Conservation (phyloP, 495 filamentous ascomycete genomes). For the Poronia punctata region DNA sequence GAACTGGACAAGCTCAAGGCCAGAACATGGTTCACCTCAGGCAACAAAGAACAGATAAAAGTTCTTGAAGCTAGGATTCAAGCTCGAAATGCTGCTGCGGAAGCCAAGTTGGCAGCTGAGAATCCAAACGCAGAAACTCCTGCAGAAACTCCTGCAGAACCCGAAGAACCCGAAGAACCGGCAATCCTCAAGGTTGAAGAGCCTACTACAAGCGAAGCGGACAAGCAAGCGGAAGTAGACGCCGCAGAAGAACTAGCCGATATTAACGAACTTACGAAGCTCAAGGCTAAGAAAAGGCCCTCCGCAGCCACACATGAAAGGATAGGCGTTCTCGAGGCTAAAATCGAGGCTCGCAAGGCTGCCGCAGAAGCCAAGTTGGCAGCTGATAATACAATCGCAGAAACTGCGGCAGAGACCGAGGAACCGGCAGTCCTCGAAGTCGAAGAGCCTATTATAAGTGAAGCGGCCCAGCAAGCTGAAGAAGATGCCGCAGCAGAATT, state of each 20-base stretch:
- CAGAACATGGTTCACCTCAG: conserved; percentile 16
- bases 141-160: conserved; percentile 11
- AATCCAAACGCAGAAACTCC: neutral
- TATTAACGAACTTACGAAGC: conserved; percentile 9
- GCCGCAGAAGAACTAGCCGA: conserved; percentile 25
- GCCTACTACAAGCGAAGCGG: too few relatives aligned
- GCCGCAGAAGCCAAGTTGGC: neutral
- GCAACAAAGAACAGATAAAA: conserved; percentile 29
- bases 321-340: conserved; percentile 31
- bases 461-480: too few relatives aligned
- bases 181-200: conserved; percentile 19
- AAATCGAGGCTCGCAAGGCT: conserved; percentile 19
- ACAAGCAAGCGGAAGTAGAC: conserved; percentile 20
- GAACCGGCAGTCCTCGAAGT: conserved; percentile 19
- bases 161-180: conserved; percentile 28
- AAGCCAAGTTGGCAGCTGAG: neutral
- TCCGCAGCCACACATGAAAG: conserved; percentile 27
- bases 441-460: conserved; percentile 26
- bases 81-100: conserved; percentile 11
- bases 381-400: neutral
- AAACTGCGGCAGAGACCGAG: conserved; percentile 17
- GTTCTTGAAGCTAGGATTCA: conserved; percentile 29
- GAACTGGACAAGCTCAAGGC: conserved; percentile 11
- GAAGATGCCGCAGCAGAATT: conserved; percentile 24
- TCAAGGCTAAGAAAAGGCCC: conserved; percentile 15